phyloP scores from a whole-genome alignment of 1,284 basidiomycete genomes.

The Salmacisia buchloeana region DNA sequence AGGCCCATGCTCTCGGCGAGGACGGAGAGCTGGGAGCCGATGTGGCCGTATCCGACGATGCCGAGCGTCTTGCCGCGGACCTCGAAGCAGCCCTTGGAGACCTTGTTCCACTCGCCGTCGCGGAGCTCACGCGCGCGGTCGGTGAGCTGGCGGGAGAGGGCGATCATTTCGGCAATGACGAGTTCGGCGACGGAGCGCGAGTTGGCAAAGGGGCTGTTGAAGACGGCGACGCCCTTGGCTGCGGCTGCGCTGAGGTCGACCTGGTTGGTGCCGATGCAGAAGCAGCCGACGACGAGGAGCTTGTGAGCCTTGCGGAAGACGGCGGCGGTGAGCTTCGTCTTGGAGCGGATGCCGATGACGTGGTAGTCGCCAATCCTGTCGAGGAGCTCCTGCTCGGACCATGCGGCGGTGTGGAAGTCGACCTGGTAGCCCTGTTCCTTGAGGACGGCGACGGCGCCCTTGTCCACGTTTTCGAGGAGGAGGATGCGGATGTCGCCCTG shows the following conservation, averaged over 20 bases:
- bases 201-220: slow-evolving; percentile 99
- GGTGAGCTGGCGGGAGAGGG: slow-evolving; percentile 86
- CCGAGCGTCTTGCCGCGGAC: slow-evolving; percentile 94
- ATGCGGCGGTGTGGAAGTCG: slow-evolving; percentile 79
- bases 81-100: slow-evolving; percentile 97
- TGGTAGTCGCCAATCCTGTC: slow-evolving; percentile 82
- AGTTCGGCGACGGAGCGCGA: slow-evolving; percentile 98
- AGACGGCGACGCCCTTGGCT: slow-evolving; percentile 87
- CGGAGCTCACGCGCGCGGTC: slow-evolving; percentile 85
- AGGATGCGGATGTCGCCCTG: slow-evolving; percentile 58
- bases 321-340: slow-evolving; percentile 88
- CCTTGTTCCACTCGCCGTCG: slow-evolving; percentile 94
- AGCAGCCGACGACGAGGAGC: slow-evolving; percentile 95
- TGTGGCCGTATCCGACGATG: slow-evolving; percentile 98
- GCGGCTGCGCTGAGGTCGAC: slow-evolving; percentile 83
- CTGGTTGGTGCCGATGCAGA: slow-evolving; percentile 99
- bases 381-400: slow-evolving; percentile 86
- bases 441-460: slow-evolving; percentile 78
- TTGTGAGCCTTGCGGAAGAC: slow-evolving; percentile 63
- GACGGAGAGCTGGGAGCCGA: slow-evolving; percentile 93
- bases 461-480: slow-evolving; percentile 90
- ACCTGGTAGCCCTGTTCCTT: slow-evolving; percentile 83
- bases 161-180: slow-evolving; percentile 88
- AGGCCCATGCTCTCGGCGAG: slow-evolving; percentile 95
- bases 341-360: slow-evolving; percentile 91